Base-by-base conservation (phyloP, 164 flowering plant genomes). In the Nymphaea thermarum region DNA sequence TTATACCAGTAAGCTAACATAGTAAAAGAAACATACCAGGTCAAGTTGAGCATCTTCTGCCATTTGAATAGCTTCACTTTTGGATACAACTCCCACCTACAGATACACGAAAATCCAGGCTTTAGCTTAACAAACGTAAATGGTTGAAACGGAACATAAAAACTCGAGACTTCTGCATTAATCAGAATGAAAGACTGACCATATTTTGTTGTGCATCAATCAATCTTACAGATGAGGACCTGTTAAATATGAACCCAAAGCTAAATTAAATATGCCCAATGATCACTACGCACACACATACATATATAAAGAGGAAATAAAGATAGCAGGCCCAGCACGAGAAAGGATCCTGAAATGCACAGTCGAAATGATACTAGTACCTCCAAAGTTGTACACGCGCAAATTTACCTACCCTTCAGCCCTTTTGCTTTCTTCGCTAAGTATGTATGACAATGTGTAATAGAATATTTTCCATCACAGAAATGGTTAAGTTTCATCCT, bases 11-110 rank as follows among this genome's bases (percentile, higher is more conserved):
- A 25, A 62, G 42, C 18, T 41, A 62, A 62, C 11, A 62, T 17
- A 8, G n/a, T 62, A 12, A 62, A 63, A 42, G 68, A 60, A 16
- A 67, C 79, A 71, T 79, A 89, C 97, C 88, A 91, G 73, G 73
- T 93, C 93, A 76, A 93, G 96, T 74, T 82, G 86, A 65, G 89
- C 89, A 51, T 85, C 88, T 55, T 81, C 87, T 45, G 96, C 93
- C 88, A 82, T 83, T 76, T 75, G 82, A 71, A 88, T 53, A 18
- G 96, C 98, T 76, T 84, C 78, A 57, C 65, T 63, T 72, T 81
- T 87, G 45, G 93, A 57, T 60, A 93, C 89, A 65, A 93, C 66
- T 36, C 96, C 96, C 62, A 90, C 78, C 97, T 88, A 77, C 72
- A 75, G 36, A 63, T 17, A 44, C 60, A 67, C 43, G 14, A 63